phyloP scores from a whole-genome alignment of 2,329 filamentous ascomycete species.

The Drechslerella dactyloides region DNA sequence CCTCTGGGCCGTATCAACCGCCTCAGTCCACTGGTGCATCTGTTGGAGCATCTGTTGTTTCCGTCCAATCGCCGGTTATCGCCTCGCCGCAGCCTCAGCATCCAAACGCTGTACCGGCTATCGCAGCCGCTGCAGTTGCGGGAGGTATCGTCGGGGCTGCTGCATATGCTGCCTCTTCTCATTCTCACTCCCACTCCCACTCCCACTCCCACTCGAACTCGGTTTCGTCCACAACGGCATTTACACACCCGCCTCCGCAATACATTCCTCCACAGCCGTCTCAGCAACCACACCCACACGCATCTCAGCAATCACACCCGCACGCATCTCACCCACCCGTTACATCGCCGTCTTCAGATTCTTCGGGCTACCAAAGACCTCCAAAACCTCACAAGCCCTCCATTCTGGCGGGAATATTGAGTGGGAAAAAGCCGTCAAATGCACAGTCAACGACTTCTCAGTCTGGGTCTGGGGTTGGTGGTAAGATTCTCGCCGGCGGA shows the following conservation, averaged over 20 bases:
- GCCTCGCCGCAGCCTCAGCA: conserved; percentile 30
- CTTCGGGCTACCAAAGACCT: conserved; percentile 22
- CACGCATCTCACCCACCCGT: conserved; percentile 10
- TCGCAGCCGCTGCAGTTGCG: conserved; percentile 33
- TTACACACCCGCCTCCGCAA: conserved; percentile 8
- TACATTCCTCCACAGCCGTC: conserved; percentile 18
- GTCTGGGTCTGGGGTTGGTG: conserved; percentile 26
- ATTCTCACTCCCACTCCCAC: conserved; percentile 37
- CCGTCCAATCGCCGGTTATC: conserved; percentile 20
- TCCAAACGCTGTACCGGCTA: conserved; percentile 33
- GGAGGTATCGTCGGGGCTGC: conserved; percentile 27
- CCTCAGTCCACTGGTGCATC: conserved; percentile 18
- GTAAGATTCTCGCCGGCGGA: conserved; percentile 40
- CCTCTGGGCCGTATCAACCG: conserved; percentile 1
- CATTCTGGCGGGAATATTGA: conserved; percentile 29
- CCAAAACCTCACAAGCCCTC: conserved; percentile 42
- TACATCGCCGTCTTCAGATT: conserved; percentile 10
- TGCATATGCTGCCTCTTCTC: conserved; percentile 25
- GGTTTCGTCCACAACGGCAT: conserved; percentile 25
- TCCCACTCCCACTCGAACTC: conserved; percentile 41
- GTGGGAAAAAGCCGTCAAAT: conserved; percentile 30
- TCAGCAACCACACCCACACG: conserved; percentile 13
- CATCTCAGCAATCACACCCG: conserved; percentile 22
- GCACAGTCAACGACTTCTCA: conserved; percentile 28
- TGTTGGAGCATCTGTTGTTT: conserved; percentile 6